Evolutionary conservation across 2,329 filamentous ascomycete genomes (phyloP).

Genomic region (Myriosclerotinia curreyana): DNA sequence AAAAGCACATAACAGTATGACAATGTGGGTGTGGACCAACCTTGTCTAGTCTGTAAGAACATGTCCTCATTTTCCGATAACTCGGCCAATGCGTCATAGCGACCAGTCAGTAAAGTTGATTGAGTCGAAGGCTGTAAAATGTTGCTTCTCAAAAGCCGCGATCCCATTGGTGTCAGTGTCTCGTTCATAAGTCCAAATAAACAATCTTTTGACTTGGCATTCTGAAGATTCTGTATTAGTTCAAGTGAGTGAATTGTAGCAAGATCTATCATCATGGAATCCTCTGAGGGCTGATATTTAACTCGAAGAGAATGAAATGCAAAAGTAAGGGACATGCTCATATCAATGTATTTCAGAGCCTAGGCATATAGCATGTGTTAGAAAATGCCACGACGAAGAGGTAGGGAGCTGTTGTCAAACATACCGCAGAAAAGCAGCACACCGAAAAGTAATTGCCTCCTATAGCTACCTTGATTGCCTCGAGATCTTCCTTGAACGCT

Average conservation of each 20-base stretch:
- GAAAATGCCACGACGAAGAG: not conserved
- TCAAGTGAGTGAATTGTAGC: constrained; percentile 85
- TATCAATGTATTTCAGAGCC: constrained; percentile 78
- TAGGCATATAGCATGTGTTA: constrained; percentile 40
- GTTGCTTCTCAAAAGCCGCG: constrained; percentile 76
- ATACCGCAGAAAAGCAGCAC: constrained; percentile 80
- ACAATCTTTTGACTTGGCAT: constrained; percentile 73
- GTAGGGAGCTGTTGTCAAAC: constrained; percentile 36
- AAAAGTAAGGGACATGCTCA: constrained; percentile 66
- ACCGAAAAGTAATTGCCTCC: constrained; percentile 83
- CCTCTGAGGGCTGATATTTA: constrained; percentile 81
- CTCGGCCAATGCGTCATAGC: constrained; percentile 83
- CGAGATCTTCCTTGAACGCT: constrained; percentile 76
- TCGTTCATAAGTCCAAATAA: constrained; percentile 83
- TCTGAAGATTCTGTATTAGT: constrained; percentile 81
- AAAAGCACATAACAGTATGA: not conserved
- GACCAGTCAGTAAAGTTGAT: constrained; percentile 60
- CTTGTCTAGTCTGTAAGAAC: constrained; percentile 72
- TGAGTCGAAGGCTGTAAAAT: constrained; percentile 84
- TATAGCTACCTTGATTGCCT: constrained; percentile 75
- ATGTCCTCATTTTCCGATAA: constrained; percentile 78
- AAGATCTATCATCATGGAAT: constrained; percentile 93
- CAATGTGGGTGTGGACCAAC: constrained; percentile 41
- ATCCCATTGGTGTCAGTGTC: constrained; percentile 85
- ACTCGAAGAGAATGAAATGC: constrained; percentile 78